Evolutionary conservation across 2,329 filamentous ascomycete species (phyloP), one percentile per base, ranked within the genome.

Genomic region (Colletotrichum lini): DNA sequence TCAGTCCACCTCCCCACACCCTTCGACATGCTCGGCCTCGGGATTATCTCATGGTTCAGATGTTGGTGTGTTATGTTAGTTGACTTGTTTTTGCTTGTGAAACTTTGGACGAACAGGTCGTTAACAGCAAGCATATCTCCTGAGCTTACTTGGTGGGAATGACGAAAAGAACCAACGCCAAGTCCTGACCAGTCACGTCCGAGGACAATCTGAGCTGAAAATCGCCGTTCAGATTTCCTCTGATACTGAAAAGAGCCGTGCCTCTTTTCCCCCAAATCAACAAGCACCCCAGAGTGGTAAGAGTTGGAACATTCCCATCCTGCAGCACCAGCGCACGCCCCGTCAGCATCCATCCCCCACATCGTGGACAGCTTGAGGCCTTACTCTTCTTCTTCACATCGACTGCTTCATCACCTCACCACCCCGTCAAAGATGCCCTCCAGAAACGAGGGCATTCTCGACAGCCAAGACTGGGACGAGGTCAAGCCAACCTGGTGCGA

Each of bases 381-480:
- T 50, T 58, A 38, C 10, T 9, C 9, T 9, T 15, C 12, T 7
- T 35, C n/a, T 53, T 69, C 35, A 9, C 45, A 59, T 15, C 21
- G 10, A 45, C 4, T 3, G 12, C 21, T 42, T 21, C 38, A 50
- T 21, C 30, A 18, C 10, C n/a, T 50, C 54, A 15, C 30, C 4
- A 44, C 13, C 35, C 35, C 12, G 15, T 21, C 30, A 78, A 78
- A 59, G n/a, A 82, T 82, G 80, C 69, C 79, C 65, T 74, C 76
- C 40, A 76, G 74, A 47, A 75, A 73, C 65, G 76, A 78, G 9
- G 79, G 79, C 40, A 76, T 82, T 10, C 76, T 83, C 16, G 79
- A 81, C 62, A 76, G 75, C 71, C 75, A 76, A 21, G 77, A 79
- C 23, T 82, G 81, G 80, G 79, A 82, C 38, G 78, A 79, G 1